phyloP scores from a whole-genome alignment of 2,329 filamentous ascomycete species.

The Phaeosphaeria sp. region DNA sequence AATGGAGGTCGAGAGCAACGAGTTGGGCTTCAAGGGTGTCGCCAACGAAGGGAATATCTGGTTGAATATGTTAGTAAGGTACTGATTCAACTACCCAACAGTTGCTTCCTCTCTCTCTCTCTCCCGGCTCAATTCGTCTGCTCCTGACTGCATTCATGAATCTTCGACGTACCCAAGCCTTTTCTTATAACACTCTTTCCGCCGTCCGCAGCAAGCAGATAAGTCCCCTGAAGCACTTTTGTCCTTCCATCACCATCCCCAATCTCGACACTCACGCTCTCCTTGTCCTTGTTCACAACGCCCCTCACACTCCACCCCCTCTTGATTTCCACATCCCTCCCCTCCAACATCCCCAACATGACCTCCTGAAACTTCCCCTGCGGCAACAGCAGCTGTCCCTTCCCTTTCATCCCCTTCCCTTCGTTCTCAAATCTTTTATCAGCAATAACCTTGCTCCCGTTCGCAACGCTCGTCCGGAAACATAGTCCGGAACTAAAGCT shows the following conservation, averaged over 20 bases:
- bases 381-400: constrained; percentile 35
- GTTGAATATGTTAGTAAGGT: not conserved
- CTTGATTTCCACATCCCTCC: constrained; percentile 21
- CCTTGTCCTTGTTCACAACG: constrained; percentile 2
- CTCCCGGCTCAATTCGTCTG: no score
- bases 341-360: constrained; percentile 25
- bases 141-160: not conserved
- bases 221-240: constrained; percentile 29
- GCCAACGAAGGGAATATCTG: constrained; percentile 34
- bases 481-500: constrained; percentile 34
- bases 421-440: constrained; percentile 30
- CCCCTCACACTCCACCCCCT: constrained; percentile 26
- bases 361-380: constrained; percentile 43
- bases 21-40: constrained; percentile 47
- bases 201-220: constrained; percentile 43
- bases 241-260: not conserved
- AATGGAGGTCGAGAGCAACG: constrained; percentile 48
- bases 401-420: constrained; percentile 30
- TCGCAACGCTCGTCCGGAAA: constrained; percentile 33
- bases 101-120: not conserved
- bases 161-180: not conserved
- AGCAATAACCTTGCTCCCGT: constrained; percentile 36
- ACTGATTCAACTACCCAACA: no score
- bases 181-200: constrained; percentile 31
- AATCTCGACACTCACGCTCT: not conserved